Evolutionary conservation across 2,329 filamentous ascomycete genomes (phyloP), one percentile per base, ranked within the genome.

Genomic region (Nannizziopsis barbatae): DNA sequence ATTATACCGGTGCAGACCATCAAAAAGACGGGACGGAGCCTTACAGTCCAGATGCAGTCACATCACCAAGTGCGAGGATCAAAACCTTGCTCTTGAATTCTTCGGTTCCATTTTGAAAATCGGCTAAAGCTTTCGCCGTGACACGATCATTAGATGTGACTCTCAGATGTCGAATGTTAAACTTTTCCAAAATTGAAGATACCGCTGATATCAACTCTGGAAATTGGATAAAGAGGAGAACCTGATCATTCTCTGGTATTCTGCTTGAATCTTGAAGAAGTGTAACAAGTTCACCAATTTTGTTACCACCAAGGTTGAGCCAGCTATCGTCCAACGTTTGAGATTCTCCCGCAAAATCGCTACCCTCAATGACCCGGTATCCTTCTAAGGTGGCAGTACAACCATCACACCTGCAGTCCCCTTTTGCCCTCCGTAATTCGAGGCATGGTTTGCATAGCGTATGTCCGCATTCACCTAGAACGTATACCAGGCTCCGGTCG

Each of bases 1-100:
- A 32, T 3, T 39, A 40, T 46, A 38, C 55, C 7, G 7, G 22
- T 7, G 22, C 22, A 7, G 22, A 4, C 22, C 22, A 27, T 27
- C 7, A 27, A 27, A 12, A 6, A n/a, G 15, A 31, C 6, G 5
- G 12, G 2, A 35, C 7, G 7, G 22, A 27, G 22, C 22, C 74
- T 72, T 67, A 77, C 75, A 75, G 62, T 45, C 81, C 81, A 30
- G 80, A 73, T 2, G 80, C 76, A 46, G 75, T 74, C 31, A 75
- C 75, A 52, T 72, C 71, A 1, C 71, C 71, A 2, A 79, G 65
- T 49, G 77, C 74, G 27, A 84, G 63, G 12, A 84, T 65, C 3
- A 83, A 63, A 0, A 79, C 75, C 45, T 71, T 75, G 27, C 60
- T 63, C 17, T 60, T 53, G 12, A 61, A 50, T 41, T 56, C 47